Evolutionary conservation across 2,329 filamentous ascomycete genomes (phyloP).

Genomic region (Colletotrichum sidae): DNA sequence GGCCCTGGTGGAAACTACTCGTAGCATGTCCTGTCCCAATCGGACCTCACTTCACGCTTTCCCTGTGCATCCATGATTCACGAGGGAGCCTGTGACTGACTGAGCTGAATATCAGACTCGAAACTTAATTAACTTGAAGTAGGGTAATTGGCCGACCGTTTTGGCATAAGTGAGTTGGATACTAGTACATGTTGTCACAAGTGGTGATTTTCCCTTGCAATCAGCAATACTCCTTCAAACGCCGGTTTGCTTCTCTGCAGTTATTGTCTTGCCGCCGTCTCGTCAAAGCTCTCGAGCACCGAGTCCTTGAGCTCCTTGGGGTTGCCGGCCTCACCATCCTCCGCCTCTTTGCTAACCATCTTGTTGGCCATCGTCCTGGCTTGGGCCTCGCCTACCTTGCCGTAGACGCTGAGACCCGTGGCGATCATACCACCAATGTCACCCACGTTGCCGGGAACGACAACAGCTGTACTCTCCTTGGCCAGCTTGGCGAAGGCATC

Average conservation of each 20-base stretch:
- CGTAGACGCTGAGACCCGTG: slow-evolving; percentile 93
- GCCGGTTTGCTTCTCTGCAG: slow-evolving; percentile 16
- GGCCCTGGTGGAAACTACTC: too few species aligned
- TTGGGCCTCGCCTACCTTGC: slow-evolving; percentile 88
- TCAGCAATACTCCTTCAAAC: slow-evolving; percentile 18
- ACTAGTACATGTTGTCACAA: slow-evolving; percentile 38
- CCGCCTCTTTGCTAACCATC: slow-evolving; percentile 41
- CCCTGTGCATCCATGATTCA: too few species aligned
- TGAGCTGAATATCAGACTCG: too few species aligned
- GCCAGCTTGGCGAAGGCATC: slow-evolving; percentile 93
- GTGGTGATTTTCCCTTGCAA: slow-evolving; percentile 7
- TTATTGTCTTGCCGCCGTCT: slow-evolving; percentile 48
- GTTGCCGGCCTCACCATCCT: slow-evolving; percentile 32
- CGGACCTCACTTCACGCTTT: too few species aligned
- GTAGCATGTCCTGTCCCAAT: too few species aligned
- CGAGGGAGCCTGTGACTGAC: too few species aligned
- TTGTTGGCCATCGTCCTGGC: slow-evolving; percentile 73
- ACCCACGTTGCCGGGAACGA: slow-evolving; percentile 96
- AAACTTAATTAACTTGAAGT: too few species aligned
- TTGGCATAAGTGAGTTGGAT: slow-evolving; percentile 29
- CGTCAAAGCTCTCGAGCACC: slow-evolving; percentile 54
- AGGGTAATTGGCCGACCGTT: too few species aligned
- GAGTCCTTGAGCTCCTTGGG: slow-evolving; percentile 51
- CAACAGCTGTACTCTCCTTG: slow-evolving; percentile 93
- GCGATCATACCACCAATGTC: slow-evolving; percentile 98